phyloP scores from a whole-genome alignment of 306 rosid genomes.

The Inga leiocalycina region DNA sequence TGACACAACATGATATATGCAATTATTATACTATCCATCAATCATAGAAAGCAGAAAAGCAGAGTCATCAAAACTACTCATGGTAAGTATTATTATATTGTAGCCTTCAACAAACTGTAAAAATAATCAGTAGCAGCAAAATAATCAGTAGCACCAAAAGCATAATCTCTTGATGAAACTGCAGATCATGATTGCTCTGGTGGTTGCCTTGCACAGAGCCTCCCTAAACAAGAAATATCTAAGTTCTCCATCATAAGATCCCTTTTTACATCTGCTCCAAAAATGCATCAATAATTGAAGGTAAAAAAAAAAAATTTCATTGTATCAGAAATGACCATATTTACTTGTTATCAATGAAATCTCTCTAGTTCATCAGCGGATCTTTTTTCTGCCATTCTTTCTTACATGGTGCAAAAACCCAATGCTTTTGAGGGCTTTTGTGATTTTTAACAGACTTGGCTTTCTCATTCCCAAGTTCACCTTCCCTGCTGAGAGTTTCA shows the following conservation, averaged over 20 bases:
- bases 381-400: conserved; percentile 62
- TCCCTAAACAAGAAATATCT: neutral
- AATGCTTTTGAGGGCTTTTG: conserved; percentile 84
- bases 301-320: neutral
- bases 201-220: neutral
- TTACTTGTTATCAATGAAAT: conserved; percentile 39
- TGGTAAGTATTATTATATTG: conserved; percentile 30
- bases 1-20: neutral
- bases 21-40: conserved; percentile 12
- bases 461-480: conserved; percentile 88
- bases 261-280: neutral
- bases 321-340: conserved; percentile 46
- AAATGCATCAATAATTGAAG: neutral
- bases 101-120: neutral
- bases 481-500: conserved; percentile 89
- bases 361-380: conserved; percentile 51
- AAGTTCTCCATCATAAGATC: neutral
- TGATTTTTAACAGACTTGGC: conserved; percentile 71
- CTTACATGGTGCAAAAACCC: conserved; percentile 72
- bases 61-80: neutral
- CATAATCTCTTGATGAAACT: conserved; percentile 24
- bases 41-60: conserved; percentile 34
- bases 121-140: conserved; percentile 9
- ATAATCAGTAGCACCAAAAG: too few relatives aligned
- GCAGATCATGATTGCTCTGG: neutral